These are phyloP conservation scores for Arachnopeziza araneosa DNA, from an alignment of 2,329 filamentous ascomycete genomes.

Conservation along the genomic window DNA sequence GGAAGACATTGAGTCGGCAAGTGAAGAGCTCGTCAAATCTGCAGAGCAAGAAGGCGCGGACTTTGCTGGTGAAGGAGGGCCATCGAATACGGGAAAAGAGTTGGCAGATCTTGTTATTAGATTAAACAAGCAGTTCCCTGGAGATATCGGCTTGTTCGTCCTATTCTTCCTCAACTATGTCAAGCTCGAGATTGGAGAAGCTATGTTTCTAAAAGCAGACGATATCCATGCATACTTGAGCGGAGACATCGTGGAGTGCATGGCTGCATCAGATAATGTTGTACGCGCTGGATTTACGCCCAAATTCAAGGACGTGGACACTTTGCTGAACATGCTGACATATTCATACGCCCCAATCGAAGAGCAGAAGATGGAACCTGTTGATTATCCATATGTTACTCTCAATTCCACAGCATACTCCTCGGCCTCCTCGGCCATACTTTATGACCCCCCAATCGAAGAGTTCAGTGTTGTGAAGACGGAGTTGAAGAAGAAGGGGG, in stretches of 20 bases:
- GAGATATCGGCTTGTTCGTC: constrained; percentile 89
- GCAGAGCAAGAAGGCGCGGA: constrained; percentile 61
- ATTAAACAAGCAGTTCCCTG: constrained; percentile 77
- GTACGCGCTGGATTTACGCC: constrained; percentile 95
- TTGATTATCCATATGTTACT: constrained; percentile 78
- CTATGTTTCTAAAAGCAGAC: constrained; percentile 92
- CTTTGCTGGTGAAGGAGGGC: constrained; percentile 71
- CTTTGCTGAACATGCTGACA: constrained; percentile 84
- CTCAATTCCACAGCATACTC: constrained; percentile 79
- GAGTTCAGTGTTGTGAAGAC: constrained; percentile 90
- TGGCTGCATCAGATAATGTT: constrained; percentile 98
- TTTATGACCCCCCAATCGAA: constrained; percentile 95
- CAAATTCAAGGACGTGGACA: constrained; percentile 95
- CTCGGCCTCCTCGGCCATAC: constrained; percentile 61
- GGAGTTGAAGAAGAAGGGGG: constrained; percentile 61
- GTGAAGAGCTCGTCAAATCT: constrained; percentile 63
- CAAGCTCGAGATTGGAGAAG: constrained; percentile 79
- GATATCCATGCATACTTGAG: constrained; percentile 95
- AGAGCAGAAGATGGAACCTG: constrained; percentile 86
- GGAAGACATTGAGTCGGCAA: constrained; percentile 57
- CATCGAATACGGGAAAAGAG: constrained; percentile 61
- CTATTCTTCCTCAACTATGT: constrained; percentile 98
- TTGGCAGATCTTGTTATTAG: constrained; percentile 73
- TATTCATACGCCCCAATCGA: constrained; percentile 93
- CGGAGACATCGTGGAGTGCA: constrained; percentile 96